Base-by-base conservation (phyloP, 208 protist genomes). In the Leishmania aethiopica region DNA sequence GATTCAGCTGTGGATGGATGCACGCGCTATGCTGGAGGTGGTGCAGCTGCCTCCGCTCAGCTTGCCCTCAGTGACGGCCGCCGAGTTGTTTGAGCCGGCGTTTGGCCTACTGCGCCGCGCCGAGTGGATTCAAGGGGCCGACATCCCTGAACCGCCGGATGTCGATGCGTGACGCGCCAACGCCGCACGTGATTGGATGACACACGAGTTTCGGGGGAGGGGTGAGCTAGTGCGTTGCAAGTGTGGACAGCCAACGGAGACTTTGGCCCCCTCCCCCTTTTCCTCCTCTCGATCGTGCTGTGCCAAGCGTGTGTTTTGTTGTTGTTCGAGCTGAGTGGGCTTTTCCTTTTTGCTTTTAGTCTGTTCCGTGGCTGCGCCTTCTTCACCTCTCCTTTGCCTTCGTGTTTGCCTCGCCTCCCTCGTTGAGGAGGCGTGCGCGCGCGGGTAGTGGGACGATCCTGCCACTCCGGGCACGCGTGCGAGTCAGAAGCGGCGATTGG, bases 1-100 rank as follows among this genome's bases (percentile, higher is more conserved):
- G 47, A 70, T 96, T 45, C 95, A 98, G 83, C 86, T 98, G 7
- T 93, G 92, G 79, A 81, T 96, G 74, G 95, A 98, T 77, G 91
- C 92, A 4, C 86, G 82, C 55, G 93, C 87, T 28, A 71, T 96
- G 77, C 47, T 87, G 80, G 71, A 89, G 66, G 73, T 42, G 49
- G 72, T 66, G 77, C 86, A 80, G 75, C 64, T 67, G 40, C 66
- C 71, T 37, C 84, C 82, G 3, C 62, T 86, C 51, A 32, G 59
- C 37, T 6, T 82, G 3, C 13, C 83, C 1, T 72, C 80, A 22
- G 51, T 62, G 2, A 64, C 77, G 17, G 73, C 81, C n/a, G 60
- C 45, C 15, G 60, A 73, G 11, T 81, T 84, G 17, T 67, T 88
- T 40, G 59, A 72, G 1, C 75, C 84, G 1, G 60, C 80, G n/a